Evolutionary conservation across 2,329 filamentous ascomycete species (phyloP), one percentile per base, ranked within the genome.

Genomic region (Fusarium staphyleae): DNA sequence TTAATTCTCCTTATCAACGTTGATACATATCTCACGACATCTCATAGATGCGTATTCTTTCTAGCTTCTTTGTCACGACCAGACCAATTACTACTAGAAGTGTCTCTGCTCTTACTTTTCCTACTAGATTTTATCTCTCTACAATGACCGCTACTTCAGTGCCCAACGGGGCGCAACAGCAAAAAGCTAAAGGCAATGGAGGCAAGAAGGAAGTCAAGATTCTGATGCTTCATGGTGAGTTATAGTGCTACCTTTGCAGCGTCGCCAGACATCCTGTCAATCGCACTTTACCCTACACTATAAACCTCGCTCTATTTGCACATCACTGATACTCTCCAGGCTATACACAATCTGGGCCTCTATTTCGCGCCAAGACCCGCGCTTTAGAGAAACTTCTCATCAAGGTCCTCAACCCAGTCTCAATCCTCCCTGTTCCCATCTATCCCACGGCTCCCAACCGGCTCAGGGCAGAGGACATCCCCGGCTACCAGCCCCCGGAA

Each of bases 361-460:
- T 92, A 59, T 97, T 97, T 83, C 88, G 86, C 71, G 84, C 88
- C 72, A 97, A 97, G 78, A 96, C 91, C 37, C 90, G 91, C 72
- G 91, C 91, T 10, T 80, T 97, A 1, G 86, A 92, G 66, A 96
- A 97, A 74, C 79, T 87, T 47, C 82, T 97, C 51, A 74, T 79
- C 55, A 96, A 96, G 70, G 77, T 85, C 22, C 88, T 97, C 59
- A 74, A 81, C 2, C 81, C 87, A 36, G 75, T 82, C 48, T 77
- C 78, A 63, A 71, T 84, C 66, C 79, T 71, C 47, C 81, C 78
- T 60, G 78, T 73, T 3, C 79, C 91, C 46, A 74, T 85, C 69
- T 92, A 89, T 74, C 87, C 88, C 4, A 90, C 88, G 0, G 89
- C 74, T 0, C 89, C 90, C 4, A 79, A 83, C 67, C 81, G 78